Conservation (phyloP, 768 basidiomycete genomes). For the Boletus insuetus region DNA sequence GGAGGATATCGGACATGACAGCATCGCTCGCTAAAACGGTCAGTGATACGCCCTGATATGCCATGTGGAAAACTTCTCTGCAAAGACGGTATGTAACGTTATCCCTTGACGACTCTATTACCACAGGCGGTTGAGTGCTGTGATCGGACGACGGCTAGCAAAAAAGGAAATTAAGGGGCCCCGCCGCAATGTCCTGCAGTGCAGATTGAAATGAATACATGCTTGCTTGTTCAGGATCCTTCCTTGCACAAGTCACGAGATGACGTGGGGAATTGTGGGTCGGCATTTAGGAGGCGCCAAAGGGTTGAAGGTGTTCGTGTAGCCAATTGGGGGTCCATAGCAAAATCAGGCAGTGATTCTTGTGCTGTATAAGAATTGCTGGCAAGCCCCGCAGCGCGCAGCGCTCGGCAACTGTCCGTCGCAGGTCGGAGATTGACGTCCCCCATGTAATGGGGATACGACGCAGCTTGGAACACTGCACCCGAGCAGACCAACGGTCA, state of each 20-base stretch:
- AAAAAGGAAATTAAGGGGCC: constrained; percentile 20
- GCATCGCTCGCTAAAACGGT: constrained; percentile 9
- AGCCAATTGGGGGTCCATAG: neutral
- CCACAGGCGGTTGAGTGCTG: constrained; percentile 5
- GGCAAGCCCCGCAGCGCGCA: constrained; percentile 5
- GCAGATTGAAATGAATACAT: neutral
- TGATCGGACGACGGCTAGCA: neutral
- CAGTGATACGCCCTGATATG: constrained; percentile 22
- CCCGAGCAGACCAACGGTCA: constrained; percentile 8
- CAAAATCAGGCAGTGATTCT: neutral
- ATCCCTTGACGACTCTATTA: constrained; percentile 10
- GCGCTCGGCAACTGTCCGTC: constrained; percentile 4
- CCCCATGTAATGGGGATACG: constrained; percentile 20
- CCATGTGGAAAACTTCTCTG: constrained; percentile 18
- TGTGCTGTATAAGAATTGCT: neutral
- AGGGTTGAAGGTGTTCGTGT: neutral
- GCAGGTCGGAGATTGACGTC: constrained; percentile 23
- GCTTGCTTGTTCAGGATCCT: constrained; percentile 8
- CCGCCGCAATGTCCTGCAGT: neutral
- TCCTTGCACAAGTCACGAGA: constrained; percentile 1
- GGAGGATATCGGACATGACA: constrained; percentile 28
- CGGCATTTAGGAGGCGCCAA: constrained; percentile 19
- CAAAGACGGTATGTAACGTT: constrained; percentile 8
- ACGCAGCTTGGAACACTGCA: constrained; percentile 14
- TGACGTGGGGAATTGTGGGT: constrained; percentile 24